Percentiles rank a stretch among this genome's conserved stretches.
Conservation (phyloP, 106 monocot genomes). For the Allium fistulosum region DNA sequence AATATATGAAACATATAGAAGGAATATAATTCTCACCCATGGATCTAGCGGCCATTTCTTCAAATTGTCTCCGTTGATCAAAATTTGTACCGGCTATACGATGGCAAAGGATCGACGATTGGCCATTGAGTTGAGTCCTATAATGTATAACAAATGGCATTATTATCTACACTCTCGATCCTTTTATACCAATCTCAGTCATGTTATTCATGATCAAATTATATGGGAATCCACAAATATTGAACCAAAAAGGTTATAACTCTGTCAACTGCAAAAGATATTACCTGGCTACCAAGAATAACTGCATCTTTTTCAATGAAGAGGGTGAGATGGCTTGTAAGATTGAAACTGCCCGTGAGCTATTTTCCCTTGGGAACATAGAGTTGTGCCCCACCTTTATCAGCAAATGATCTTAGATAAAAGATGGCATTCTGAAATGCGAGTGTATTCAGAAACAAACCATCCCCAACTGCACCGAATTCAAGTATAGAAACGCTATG, state of each 20-base stretch:
- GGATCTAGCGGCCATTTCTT: too few species aligned
- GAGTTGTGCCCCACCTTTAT: conserved; percentile 94
- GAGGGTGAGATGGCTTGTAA: conserved; percentile 86
- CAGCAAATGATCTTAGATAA: conserved; percentile 71
- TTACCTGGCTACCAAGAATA: conserved; percentile 65
- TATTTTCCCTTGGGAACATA: conserved; percentile 79
- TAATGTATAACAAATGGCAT: conserved; percentile 1
- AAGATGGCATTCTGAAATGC: conserved; percentile 94
- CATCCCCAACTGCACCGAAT: conserved; percentile 90
- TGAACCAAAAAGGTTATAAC: too few species aligned
- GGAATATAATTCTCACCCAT: too few species aligned
- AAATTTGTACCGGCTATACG: conserved; percentile 80
- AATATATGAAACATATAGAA: too few species aligned
- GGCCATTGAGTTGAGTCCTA: conserved; percentile 79
- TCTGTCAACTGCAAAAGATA: neutral
- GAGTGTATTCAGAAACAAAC: conserved; percentile 54
- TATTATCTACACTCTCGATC: neutral
- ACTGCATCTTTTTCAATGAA: conserved; percentile 63
- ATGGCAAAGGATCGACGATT: conserved; percentile 58
- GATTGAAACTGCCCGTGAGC: conserved; percentile 87
- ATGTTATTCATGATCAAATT: too few species aligned
- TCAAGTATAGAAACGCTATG: conserved; percentile 82
- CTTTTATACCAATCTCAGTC: neutral
- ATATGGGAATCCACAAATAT: too few species aligned
- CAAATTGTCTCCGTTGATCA: conserved; percentile 76